Conservation (phyloP, 1,284 basidiomycete genomes). For the Porogramme epimiltina region DNA sequence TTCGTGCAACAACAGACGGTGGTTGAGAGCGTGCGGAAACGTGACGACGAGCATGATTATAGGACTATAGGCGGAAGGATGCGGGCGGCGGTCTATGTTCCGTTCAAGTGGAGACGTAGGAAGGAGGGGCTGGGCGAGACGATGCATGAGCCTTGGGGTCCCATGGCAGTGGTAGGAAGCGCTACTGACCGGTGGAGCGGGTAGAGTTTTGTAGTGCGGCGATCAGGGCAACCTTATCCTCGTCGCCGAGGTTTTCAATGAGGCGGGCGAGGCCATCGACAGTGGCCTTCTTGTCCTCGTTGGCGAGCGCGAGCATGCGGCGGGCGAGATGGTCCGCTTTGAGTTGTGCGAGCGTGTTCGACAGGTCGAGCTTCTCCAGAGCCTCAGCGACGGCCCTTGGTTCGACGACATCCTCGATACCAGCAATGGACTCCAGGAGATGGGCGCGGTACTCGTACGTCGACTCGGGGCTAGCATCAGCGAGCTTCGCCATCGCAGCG, state of each 20-base stretch:
- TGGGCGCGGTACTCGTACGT: slow-evolving; percentile 60
- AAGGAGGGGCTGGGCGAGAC: slow-evolving; percentile 26
- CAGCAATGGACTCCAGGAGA: slow-evolving; percentile 60
- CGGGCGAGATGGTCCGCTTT: slow-evolving; percentile 66
- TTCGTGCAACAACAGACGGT: slow-evolving; percentile 10
- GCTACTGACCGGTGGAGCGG: slow-evolving; percentile 49
- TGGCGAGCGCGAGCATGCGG: slow-evolving; percentile 60
- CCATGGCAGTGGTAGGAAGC: background rate
- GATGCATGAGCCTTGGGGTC: background rate
- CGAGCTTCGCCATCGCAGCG: slow-evolving; percentile 56
- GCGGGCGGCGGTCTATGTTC: background rate
- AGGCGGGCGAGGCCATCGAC: slow-evolving; percentile 68
- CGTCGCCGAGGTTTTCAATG: slow-evolving; percentile 69
- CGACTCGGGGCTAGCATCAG: slow-evolving; percentile 64
- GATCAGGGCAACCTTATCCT: slow-evolving; percentile 68
- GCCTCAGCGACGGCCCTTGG: slow-evolving; percentile 59
- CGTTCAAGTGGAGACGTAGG: slow-evolving; percentile 23
- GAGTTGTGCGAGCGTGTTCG: slow-evolving; percentile 58
- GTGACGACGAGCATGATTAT: background rate
- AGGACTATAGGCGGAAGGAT: slow-evolving; percentile 9
- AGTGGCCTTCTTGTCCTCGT: slow-evolving; percentile 71
- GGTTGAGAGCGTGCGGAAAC: slow-evolving; percentile 6
- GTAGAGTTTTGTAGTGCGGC: slow-evolving; percentile 58
- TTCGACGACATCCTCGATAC: slow-evolving; percentile 51
- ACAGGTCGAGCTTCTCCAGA: slow-evolving; percentile 69